A percentile compares a stretch with the other conserved stretches of the same genome.
phyloP scores from a whole-genome alignment of 176 grass and related monocot genomes.

The Zea mays region Zm-B73-REFERENCE-NAM-5.0 NC_050097.1:170561001-170561500 shows the following conservation, averaged over 20 bases:
- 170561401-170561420: conserved; percentile 29
- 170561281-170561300: conserved; percentile 80
- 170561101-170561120: conserved; percentile 58
- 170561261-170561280: conserved; percentile 59
- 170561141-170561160: conserved; percentile 86
- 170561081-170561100: conserved; percentile 74
- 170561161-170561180: conserved; percentile 82
- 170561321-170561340: conserved; percentile 74
- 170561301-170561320: conserved; percentile 76
- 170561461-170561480: conserved; percentile 9
- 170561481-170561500: conserved; percentile 23
- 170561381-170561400: conserved; percentile 19
- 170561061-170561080: conserved; percentile 72
- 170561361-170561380: conserved; percentile 88
- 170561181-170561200: conserved; percentile 87
- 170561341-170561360: conserved; percentile 62
- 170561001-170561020: conserved; percentile 38
- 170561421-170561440: conserved; percentile 23
- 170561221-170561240: conserved; percentile 64
- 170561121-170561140: conserved; percentile 70
- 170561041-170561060: conserved; percentile 81
- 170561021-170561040: conserved; percentile 58
- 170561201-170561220: conserved; percentile 67
- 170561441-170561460: conserved; percentile 3
- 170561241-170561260: conserved; percentile 61